Base-by-base conservation (phyloP, 2,329 filamentous ascomycete genomes). In the Colletotrichum simmondsii region DNA sequence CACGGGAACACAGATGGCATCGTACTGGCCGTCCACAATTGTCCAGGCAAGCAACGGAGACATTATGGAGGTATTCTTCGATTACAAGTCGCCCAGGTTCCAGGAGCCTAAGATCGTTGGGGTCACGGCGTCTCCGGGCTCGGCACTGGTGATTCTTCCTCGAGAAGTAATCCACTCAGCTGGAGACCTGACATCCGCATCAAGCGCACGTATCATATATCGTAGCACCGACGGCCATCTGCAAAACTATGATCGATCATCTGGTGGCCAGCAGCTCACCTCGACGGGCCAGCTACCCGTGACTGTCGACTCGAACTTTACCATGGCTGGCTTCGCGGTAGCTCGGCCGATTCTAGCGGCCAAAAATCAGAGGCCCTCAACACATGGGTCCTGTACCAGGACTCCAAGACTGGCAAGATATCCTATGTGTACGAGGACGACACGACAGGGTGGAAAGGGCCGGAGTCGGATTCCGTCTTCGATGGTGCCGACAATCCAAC, bases 371-470 rank as follows among this genome's bases (percentile, higher is more conserved):
- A 7, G 30, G 60, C 71, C 10, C 74, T 76, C 14, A 76, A 77
- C 67, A 77, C 75, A 4, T 77, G 75, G 65, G 67, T 78, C 19
- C 53, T 77, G 11, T 78, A 77, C 19, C 77, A 78, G 60, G 77
- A 78, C 59, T 69, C 59, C 28, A 57, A 37, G 30, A 68, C 49
- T n/a, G 73, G 73, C 54, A 71, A 71, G 52, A 74, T 77, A 24
- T 74, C 73, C 16, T 65, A 65, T 11, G 74, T 76, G 10, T 76
- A 72, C 46, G 73, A 76, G 65, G 73, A 69, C 8, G 72, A 74
- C 53, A 64, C 46, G 26, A 71, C 63, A 53, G 65, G 64, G n/a
- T 77, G 74, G 76, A 68, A 74, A n/a, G 66, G 65, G 22, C 69
- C 72, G 11, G 35, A 60, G 24, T 65, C 61, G 14, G 70, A 75